phyloP scores from a whole-genome alignment of 768 basidiomycete genomes.

The Cystofilobasidium bisporidii region DNA sequence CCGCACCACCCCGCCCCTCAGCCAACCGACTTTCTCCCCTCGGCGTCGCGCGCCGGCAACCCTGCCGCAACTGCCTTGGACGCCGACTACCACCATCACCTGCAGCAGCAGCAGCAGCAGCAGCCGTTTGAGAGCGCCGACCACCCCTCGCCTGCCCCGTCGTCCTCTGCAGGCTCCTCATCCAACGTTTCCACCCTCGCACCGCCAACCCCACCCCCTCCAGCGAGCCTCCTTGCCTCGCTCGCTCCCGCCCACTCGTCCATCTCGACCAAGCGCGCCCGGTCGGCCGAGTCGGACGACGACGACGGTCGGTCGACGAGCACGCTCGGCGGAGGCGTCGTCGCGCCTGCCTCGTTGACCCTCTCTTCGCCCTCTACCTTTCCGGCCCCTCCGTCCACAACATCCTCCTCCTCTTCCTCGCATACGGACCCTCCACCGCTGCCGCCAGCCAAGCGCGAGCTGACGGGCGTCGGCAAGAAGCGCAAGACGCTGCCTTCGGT shows the following conservation, averaged over 20 bases:
- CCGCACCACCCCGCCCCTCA: neutral
- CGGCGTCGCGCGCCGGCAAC: too few species aligned
- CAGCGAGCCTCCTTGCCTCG: too few species aligned
- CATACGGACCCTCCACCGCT: neutral
- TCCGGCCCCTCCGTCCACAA: neutral
- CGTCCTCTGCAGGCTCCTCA: too few species aligned
- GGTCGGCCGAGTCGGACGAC: neutral
- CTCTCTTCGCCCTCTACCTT: neutral
- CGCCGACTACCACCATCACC: too few species aligned
- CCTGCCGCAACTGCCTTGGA: too few species aligned
- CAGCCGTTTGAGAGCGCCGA: too few species aligned
- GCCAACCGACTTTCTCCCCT: neutral
- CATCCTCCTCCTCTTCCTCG: neutral
- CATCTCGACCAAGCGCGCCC: neutral
- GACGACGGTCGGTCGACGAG: too few species aligned
- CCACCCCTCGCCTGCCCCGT: too few species aligned
- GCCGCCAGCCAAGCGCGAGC: neutral
- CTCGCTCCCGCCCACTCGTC: too few species aligned
- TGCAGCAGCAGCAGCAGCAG: too few species aligned
- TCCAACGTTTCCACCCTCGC: too few species aligned
- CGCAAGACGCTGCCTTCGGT: conserved; percentile 24
- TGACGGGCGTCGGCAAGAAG: conserved; percentile 26
- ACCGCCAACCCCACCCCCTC: neutral
- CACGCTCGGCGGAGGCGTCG: neutral
- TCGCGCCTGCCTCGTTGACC: neutral